phyloP scores from a whole-genome alignment of 2,329 filamentous ascomycete species.

The Dendrostoma leiphaemia region DNA sequence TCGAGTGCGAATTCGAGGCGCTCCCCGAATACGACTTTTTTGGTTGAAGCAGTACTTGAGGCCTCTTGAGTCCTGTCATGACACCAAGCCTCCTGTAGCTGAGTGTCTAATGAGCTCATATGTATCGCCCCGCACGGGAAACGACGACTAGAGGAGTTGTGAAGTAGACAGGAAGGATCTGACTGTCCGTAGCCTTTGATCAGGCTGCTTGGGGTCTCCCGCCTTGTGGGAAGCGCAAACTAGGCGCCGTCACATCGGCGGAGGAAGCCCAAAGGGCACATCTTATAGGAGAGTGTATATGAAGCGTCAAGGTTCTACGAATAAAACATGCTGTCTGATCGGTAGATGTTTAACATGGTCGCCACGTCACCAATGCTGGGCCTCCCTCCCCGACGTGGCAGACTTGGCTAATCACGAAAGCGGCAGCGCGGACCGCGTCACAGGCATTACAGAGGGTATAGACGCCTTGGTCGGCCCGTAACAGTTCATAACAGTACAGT shows the following conservation, averaged over 20 bases:
- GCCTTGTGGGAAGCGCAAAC: background rate
- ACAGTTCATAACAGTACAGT: background rate
- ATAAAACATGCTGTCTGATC: background rate
- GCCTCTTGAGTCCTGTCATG: background rate
- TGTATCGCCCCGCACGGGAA: background rate
- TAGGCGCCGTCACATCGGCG: background rate
- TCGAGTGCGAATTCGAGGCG: background rate
- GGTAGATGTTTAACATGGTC: background rate
- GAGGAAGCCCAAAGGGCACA: background rate
- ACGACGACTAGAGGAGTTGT: background rate
- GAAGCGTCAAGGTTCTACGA: background rate
- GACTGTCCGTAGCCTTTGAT: background rate
- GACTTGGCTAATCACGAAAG: background rate
- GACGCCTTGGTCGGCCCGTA: background rate
- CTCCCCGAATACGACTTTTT: background rate
- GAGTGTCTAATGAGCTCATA: background rate
- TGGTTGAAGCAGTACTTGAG: background rate
- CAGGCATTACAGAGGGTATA: background rate
- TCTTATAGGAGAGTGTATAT: background rate
- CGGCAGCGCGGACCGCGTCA: background rate
- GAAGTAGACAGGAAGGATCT: background rate
- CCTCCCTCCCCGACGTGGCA: background rate
- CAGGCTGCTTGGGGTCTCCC: background rate
- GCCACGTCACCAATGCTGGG: background rate
- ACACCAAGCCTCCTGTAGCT: background rate